Evolutionary conservation across 1,139 yeast genomes (phyloP).

Genomic region (Blastobotrys raffinosifermentans): DNA sequence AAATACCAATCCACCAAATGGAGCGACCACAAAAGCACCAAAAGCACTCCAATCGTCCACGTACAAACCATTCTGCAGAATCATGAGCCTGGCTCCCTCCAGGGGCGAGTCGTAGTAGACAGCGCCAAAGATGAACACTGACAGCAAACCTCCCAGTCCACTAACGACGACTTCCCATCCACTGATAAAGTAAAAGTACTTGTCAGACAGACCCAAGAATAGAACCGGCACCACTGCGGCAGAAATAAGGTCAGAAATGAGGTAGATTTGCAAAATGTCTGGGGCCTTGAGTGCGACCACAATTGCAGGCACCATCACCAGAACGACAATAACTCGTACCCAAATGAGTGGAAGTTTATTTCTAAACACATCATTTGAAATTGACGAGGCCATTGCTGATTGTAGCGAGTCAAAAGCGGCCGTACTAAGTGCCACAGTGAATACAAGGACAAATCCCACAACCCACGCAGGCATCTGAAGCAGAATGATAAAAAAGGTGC

Average conservation of each 20-base stretch:
- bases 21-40: conserved; percentile 91
- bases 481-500: conserved; percentile 63
- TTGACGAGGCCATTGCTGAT: conserved; percentile 81
- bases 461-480: conserved; percentile 82
- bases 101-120: conserved; percentile 64
- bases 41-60: conserved; percentile 87
- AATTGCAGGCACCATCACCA: conserved; percentile 76
- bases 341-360: conserved; percentile 64
- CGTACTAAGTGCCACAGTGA: conserved; percentile 67
- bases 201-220: conserved; percentile 67
- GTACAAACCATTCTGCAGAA: conserved; percentile 75
- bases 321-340: conserved; percentile 64
- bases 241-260: conserved; percentile 86
- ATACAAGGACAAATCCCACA: conserved; percentile 73
- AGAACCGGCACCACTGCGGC: conserved; percentile 83
- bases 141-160: conserved; percentile 74
- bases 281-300: conserved; percentile 81
- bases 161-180: conserved; percentile 81
- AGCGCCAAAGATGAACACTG: conserved; percentile 78
- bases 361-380: conserved; percentile 84
- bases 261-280: conserved; percentile 75
- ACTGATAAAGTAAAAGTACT: conserved; percentile 58
- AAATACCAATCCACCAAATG: conserved; percentile 67
- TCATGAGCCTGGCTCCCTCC: conserved; percentile 70
- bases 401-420: conserved; percentile 88